Evolutionary conservation across 163 green algal genomes (phyloP), one percentile per base, ranked within the genome.

Genomic region (Scenedesmus sp.): DNA sequence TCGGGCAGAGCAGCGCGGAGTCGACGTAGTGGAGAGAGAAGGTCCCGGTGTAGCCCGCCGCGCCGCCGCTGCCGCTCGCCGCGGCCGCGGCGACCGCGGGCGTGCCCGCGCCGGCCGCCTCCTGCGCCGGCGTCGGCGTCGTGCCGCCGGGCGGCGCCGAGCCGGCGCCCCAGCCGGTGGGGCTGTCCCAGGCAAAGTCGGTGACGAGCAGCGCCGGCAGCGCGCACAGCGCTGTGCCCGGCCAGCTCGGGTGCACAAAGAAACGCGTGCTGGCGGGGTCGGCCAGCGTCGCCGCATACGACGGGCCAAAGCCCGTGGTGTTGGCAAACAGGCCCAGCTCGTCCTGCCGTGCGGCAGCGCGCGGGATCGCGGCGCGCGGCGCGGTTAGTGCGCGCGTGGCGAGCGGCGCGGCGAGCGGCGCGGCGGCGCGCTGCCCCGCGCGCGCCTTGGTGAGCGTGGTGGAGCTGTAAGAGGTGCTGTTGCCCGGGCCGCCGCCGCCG

Each of bases 231-330:
- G 28, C 33, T 2, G 4, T 1, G 13, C 20, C 26, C 2, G 69
- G 69, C 69, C 69, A 77, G 36, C 62, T 70, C 34, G 62, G 62
- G 42, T 77, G 53, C 0, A 67, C 54, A 42, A 67, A 67, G 36
- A 34, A 77, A 5, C 34, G 53, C 24, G 29, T 22, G 2, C 13
- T 3, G 3, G 69, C 69, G 11, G 69, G 69, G 9, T 26, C 24
- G 1, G 53, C 39, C 54, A 77, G 69, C 11, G 69, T 77, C 4
- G 69, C 69, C 3, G 54, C 53, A 33, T 67, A 77, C 24, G 36
- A 22, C 13, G 54, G 69, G 26, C 69, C 69, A 1, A 77, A 58
- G 24, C 69, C 69, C 11, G 69, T 77, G 3, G 54, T 77, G 28
- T 56, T 57, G 0, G 53, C 69, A 45, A 45, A 66, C 36, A 67